phyloP scores from a whole-genome alignment of 306 rosid genomes.

The Castanea sativa region DNA sequence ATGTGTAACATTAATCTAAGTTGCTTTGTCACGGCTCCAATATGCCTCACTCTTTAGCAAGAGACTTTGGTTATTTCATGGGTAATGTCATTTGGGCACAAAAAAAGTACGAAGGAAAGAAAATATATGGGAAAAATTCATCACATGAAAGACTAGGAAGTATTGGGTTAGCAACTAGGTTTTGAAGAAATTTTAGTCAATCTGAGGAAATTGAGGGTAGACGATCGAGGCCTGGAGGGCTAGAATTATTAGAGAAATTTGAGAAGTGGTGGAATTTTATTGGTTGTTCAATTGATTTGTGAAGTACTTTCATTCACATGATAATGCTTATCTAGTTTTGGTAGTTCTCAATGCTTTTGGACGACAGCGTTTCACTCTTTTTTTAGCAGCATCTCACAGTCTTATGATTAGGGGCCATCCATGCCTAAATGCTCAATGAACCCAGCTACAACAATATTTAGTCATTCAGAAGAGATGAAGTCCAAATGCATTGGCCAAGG shows the following conservation, averaged over 20 bases:
- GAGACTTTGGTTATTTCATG: background rate
- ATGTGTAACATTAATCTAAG: background rate
- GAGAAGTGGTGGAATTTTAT: background rate
- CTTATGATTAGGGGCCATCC: too few relatives aligned
- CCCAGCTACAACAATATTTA: too few relatives aligned
- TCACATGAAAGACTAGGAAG: background rate
- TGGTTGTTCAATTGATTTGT: too few relatives aligned
- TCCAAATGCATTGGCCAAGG: too few relatives aligned
- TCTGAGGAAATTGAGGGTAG: background rate
- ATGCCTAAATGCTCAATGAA: too few relatives aligned
- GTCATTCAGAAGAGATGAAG: too few relatives aligned
- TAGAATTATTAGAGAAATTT: background rate
- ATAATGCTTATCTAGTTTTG: constrained; percentile 21
- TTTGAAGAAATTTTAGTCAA: background rate
- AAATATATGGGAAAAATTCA: background rate
- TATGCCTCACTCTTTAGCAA: background rate
- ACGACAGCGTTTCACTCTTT: too few relatives aligned
- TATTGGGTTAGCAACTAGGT: background rate
- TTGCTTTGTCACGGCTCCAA: background rate
- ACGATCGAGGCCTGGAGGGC: too few relatives aligned
- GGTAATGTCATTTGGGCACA: background rate
- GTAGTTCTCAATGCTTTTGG: constrained; percentile 16
- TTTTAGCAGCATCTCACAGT: too few relatives aligned
- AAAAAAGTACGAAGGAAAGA: background rate
- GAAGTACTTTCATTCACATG: background rate